phyloP scores from a whole-genome alignment of 1,139 yeast genomes.

The Trichomonascaceae sp. region DNA sequence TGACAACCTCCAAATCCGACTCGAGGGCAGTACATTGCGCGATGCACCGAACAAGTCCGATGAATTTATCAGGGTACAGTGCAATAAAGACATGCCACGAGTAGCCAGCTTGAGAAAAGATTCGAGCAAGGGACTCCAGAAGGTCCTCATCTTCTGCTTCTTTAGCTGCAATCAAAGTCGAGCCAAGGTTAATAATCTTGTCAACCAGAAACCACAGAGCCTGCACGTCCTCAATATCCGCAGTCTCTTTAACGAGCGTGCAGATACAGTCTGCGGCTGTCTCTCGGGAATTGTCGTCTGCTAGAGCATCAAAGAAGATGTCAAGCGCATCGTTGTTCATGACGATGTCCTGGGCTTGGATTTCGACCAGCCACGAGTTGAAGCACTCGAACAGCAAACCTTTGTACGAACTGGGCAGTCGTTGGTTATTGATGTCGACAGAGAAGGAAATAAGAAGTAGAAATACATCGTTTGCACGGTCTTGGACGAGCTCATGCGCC shows the following conservation, averaged over 20 bases:
- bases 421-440: conserved; percentile 6
- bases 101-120: conserved; percentile 89
- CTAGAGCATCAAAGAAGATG: conserved; percentile 55
- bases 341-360: conserved; percentile 55
- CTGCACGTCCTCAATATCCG: conserved; percentile 38
- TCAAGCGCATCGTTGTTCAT: conserved; percentile 45
- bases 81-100: conserved; percentile 88
- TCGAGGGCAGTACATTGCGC: conserved; percentile 50
- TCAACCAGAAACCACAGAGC: neutral
- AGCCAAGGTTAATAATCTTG: neutral
- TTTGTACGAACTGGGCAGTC: neutral
- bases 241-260: conserved; percentile 67
- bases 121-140: conserved; percentile 57
- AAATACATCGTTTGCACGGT: conserved; percentile 60
- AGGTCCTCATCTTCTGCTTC: conserved; percentile 49
- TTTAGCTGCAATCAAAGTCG: neutral
- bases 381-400: conserved; percentile 55
- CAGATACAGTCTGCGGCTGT: conserved; percentile 68
- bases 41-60: conserved; percentile 62
- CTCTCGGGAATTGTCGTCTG: conserved; percentile 32
- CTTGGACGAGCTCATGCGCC: conserved; percentile 46
- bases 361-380: conserved; percentile 82
- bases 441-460: conserved; percentile 32
- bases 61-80: conserved; percentile 55
- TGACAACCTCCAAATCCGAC: conserved; percentile 77